Percentiles rank a stretch among this genome's conserved stretches.
Evolutionary conservation across 2,329 filamentous ascomycete genomes (phyloP).

Genomic region (Talaromyces amestolkiae): DNA sequence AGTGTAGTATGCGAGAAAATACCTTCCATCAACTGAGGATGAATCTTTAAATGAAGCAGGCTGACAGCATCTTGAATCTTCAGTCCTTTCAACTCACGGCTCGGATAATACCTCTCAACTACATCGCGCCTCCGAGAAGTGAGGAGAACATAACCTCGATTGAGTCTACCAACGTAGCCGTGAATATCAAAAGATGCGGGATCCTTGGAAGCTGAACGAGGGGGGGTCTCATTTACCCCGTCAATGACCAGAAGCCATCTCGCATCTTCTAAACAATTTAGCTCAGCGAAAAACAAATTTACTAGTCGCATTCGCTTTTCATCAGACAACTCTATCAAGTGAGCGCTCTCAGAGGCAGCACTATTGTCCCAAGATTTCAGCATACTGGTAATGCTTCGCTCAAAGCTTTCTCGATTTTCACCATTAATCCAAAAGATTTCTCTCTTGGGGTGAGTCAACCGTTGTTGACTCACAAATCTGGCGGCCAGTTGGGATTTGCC

Average conservation of each 20-base stretch:
- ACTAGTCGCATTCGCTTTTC: background rate
- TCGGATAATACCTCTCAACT: background rate
- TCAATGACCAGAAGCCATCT: background rate
- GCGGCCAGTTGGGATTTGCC: background rate
- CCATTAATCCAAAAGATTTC: background rate
- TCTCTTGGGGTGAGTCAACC: background rate
- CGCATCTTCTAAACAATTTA: background rate
- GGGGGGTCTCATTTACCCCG: background rate
- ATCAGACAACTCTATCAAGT: background rate
- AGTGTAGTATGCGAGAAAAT: background rate
- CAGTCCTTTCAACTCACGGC: background rate
- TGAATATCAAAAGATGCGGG: background rate
- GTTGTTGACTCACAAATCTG: background rate
- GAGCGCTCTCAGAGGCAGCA: background rate
- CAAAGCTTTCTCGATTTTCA: background rate
- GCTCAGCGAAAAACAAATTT: background rate
- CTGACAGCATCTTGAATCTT: background rate
- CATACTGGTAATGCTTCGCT: background rate
- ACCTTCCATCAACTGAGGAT: background rate
- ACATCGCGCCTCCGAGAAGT: background rate
- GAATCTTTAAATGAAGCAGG: background rate
- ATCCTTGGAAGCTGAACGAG: background rate
- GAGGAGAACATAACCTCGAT: slow-evolving; percentile 4
- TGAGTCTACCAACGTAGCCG: background rate
- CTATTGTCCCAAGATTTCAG: background rate